Base-by-base conservation (phyloP, 2,329 filamentous ascomycete genomes). In the Exophiala dermatitidis region DNA sequence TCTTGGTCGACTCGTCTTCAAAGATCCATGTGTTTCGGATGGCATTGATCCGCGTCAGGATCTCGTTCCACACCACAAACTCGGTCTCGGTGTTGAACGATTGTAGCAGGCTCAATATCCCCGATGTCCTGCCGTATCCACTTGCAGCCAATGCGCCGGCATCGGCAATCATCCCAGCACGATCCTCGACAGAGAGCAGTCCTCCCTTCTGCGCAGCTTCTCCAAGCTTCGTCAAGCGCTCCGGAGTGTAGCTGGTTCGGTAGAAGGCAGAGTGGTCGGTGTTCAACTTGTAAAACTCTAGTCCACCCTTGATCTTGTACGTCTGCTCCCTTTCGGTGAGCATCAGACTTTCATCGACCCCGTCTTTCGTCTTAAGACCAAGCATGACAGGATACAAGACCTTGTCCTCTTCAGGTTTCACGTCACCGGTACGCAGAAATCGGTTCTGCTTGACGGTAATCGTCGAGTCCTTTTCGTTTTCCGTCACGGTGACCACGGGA, bases 261-360 rank as follows among this genome's bases (percentile, higher is more conserved):
- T 94, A 97, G 59, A 96, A 84, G 60, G 88, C 88, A 26, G 89
- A 90, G 70, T 96, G 91, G 67, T 96, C 90, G 10, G 91, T 90
- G 67, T 97, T 97, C 57, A 97, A 76, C 78, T 97, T 97, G 82
- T 86, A 97, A 73, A 97, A 96, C 65, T 95, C 88, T 48, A 85
- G 73, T 2, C 60, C 61, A 65, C 86, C 81, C 19, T 86, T 80
- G 29, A 96, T 69, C 72, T 88, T 84, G 73, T 94, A 88, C 57
- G 84, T 81, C 45, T 77, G 78, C 70, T 95, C 88, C 37, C 91
- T 84, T 60, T 82, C 76, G 59, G 74, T 75, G 38, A 95, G 75
- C 10, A 88, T 86, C 37, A 90, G 74, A 37, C 83, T 79, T 66
- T 90, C 85, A 61, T 95, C 80, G 40, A 96, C 72, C 29, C 89